Evolutionary conservation across 208 protist species (phyloP).

Genomic region (Trypanosoma mega): DNA sequence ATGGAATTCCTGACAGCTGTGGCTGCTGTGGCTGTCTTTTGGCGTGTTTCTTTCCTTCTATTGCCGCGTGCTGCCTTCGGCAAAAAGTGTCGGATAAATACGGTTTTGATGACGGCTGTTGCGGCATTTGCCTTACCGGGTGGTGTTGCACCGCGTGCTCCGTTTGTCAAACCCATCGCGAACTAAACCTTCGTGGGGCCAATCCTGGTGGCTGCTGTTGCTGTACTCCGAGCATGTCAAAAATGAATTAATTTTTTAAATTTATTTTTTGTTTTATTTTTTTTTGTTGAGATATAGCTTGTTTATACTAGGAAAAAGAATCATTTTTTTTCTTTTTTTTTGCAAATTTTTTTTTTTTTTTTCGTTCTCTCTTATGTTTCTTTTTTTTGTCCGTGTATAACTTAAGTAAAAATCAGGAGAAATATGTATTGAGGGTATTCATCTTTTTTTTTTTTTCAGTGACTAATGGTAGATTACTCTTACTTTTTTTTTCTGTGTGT

Average conservation of each 20-base stretch:
- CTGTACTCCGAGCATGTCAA: too few relatives aligned
- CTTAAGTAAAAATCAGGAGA: background rate
- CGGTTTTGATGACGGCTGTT: constrained; percentile 6
- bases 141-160: constrained; percentile 18
- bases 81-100: constrained; percentile 14
- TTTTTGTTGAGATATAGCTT: too few relatives aligned
- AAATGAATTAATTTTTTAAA: too few relatives aligned
- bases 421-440: too few relatives aligned
- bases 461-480: too few relatives aligned
- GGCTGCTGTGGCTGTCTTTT: constrained; percentile 1
- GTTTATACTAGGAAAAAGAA: too few relatives aligned
- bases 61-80: constrained; percentile 2
- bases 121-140: background rate
- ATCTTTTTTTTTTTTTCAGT: too few relatives aligned
- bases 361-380: background rate
- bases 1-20: constrained; percentile 1
- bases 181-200: constrained; percentile 17
- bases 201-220: too few relatives aligned
- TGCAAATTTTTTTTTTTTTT: too few relatives aligned
- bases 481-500: constrained; percentile 1
- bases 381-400: background rate
- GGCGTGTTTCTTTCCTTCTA: constrained; percentile 1
- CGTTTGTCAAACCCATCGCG: constrained; percentile 25
- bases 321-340: too few relatives aligned
- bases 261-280: too few relatives aligned